Conservation (phyloP, 495 filamentous ascomycete genomes). For the Podospora pseudopauciseta region DNA sequence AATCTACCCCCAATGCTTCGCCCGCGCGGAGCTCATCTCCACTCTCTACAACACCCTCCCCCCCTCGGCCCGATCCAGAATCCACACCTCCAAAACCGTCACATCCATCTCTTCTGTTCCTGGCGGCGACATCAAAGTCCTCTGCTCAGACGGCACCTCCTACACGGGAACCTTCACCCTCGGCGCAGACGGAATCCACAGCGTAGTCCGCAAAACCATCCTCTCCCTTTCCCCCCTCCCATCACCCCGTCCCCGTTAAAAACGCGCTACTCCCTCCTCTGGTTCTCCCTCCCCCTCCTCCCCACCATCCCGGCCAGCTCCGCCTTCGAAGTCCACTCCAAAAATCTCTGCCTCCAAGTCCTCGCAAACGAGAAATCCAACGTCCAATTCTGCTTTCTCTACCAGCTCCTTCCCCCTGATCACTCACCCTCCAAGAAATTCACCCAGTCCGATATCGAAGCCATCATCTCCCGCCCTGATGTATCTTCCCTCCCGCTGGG, state of each 20-base stretch:
- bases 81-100: conserved; percentile 33
- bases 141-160: conserved; percentile 37
- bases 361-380: background rate
- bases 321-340: conserved; percentile 1
- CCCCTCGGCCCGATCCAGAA: conserved; percentile 23
- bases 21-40: conserved; percentile 31
- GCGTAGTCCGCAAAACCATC: conserved; percentile 35
- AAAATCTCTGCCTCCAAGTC: background rate
- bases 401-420: background rate
- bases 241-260: background rate
- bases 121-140: conserved; percentile 20
- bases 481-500: background rate
- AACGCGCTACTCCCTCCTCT: conserved; percentile 1
- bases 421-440: background rate
- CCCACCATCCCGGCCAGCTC: background rate
- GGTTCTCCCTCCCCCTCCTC: conserved; percentile 1
- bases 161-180: conserved; percentile 46
- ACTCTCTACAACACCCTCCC: conserved; percentile 31
- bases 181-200: conserved; percentile 50
- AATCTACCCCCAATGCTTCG: conserved; percentile 30
- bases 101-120: conserved; percentile 11
- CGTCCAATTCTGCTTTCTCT: background rate
- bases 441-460: conserved; percentile 2
- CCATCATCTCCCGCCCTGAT: background rate
- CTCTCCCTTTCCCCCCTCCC: background rate